phyloP scores from a whole-genome alignment of 805 yeast genomes.

The Zygotorulaspora florentina region DNA sequence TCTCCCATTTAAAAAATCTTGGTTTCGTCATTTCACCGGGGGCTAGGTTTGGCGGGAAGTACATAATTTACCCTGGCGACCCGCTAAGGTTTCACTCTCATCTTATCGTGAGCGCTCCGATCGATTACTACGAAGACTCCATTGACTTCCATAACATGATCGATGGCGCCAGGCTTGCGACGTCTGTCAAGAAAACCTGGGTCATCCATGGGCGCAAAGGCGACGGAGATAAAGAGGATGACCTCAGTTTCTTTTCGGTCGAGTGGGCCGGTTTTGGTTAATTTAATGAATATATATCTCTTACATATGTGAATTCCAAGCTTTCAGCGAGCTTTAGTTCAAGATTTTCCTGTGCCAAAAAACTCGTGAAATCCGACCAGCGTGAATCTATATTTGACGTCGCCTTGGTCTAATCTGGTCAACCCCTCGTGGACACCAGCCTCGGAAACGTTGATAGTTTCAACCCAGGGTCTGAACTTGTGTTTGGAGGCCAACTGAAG shows the following conservation, averaged over 20 bases:
- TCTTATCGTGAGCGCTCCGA: conserved; percentile 53
- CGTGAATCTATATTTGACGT: conserved; percentile 61
- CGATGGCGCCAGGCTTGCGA: conserved; percentile 87
- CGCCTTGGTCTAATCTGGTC: conserved; percentile 49
- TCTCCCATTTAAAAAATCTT: conserved; percentile 28
- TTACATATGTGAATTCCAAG: not conserved
- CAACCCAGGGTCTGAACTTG: conserved; percentile 59
- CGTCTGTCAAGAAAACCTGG: conserved; percentile 87
- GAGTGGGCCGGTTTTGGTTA: conserved; percentile 98
- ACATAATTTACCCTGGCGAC: conserved; percentile 91
- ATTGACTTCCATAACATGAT: conserved; percentile 56
- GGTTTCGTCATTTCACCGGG: conserved; percentile 75
- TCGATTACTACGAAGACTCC: conserved; percentile 43
- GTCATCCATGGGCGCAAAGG: conserved; percentile 45
- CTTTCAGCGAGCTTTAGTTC: too few relatives aligned
- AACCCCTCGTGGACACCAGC: conserved; percentile 53
- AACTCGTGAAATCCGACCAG: conserved; percentile 48
- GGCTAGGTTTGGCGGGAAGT: conserved; percentile 83
- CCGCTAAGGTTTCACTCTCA: conserved; percentile 90
- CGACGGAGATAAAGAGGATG: conserved; percentile 21
- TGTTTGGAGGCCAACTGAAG: conserved; percentile 59
- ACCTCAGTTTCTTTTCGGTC: conserved; percentile 55
- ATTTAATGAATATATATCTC: not conserved
- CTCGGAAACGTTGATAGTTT: conserved; percentile 50
- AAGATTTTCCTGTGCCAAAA: conserved; percentile 30